phyloP scores from a whole-genome alignment of 106 monocot genomes.

The Gastrodia elata region DNA sequence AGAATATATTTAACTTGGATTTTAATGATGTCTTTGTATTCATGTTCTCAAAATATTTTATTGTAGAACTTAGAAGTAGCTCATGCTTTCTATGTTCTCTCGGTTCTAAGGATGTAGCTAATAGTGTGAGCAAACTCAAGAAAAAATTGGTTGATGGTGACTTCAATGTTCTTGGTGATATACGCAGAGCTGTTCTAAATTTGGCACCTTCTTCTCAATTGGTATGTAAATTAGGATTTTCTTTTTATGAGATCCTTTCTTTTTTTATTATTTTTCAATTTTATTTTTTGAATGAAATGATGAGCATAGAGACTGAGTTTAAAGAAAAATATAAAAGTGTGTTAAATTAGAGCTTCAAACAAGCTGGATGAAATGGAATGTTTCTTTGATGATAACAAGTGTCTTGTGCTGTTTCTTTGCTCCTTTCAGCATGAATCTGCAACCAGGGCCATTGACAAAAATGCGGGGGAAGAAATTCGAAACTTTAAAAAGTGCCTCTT shows the following conservation, averaged over 20 bases:
- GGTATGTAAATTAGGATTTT: slow-evolving; percentile 33
- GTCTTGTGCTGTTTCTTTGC: slow-evolving; percentile 2
- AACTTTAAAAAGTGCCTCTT: slow-evolving; percentile 96
- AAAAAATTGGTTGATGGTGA: slow-evolving; percentile 44
- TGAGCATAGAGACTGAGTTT: too few species aligned
- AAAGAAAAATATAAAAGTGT: too few species aligned
- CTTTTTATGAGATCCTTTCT: neutral
- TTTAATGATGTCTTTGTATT: neutral
- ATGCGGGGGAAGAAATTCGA: slow-evolving; percentile 79
- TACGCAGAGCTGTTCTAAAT: slow-evolving; percentile 57
- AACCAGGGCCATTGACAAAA: slow-evolving; percentile 66
- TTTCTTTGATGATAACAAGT: neutral
- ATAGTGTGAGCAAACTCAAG: slow-evolving; percentile 39
- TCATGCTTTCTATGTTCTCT: slow-evolving; percentile 2
- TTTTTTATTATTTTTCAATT: too few species aligned
- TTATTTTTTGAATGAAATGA: neutral
- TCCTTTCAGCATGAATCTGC: slow-evolving; percentile 61
- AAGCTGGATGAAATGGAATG: too few species aligned
- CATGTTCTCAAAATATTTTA: neutral
- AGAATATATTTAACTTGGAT: neutral
- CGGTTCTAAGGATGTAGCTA: slow-evolving; percentile 43
- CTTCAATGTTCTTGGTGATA: slow-evolving; percentile 60
- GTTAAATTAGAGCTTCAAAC: too few species aligned
- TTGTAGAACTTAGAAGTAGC: neutral
- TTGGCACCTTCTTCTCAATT: slow-evolving; percentile 54